phyloP scores from a whole-genome alignment of 208 protist genomes.

The Trypanosoma platydactyli region DNA sequence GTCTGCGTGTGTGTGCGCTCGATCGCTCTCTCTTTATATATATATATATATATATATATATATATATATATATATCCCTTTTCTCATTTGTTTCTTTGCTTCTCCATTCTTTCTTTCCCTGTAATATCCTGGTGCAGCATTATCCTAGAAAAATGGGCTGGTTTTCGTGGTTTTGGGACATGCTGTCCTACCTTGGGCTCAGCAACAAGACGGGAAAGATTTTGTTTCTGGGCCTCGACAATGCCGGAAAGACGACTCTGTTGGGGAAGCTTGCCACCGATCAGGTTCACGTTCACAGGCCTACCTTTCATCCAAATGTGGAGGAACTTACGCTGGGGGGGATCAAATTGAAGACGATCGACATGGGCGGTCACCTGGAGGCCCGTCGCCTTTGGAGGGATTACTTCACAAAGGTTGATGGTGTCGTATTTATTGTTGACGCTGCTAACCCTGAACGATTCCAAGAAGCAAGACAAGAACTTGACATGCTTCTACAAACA shows the following conservation, averaged over 20 bases:
- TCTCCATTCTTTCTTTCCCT: not conserved
- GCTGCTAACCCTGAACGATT: slow-evolving; percentile 96
- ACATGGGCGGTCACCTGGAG: slow-evolving; percentile 98
- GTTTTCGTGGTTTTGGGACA: slow-evolving; percentile 94
- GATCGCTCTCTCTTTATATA: not conserved
- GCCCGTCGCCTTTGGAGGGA: slow-evolving; percentile 98
- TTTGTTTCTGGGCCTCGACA: slow-evolving; percentile 99
- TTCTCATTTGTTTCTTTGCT: not conserved
- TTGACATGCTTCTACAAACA: slow-evolving; percentile 95
- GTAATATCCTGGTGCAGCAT: not conserved
- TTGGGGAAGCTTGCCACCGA: slow-evolving; percentile 94
- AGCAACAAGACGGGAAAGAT: slow-evolving; percentile 94
- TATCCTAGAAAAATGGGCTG: slow-evolving; percentile 49
- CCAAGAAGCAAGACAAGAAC: slow-evolving; percentile 94
- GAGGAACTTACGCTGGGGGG: slow-evolving; percentile 98
- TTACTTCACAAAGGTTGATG: slow-evolving; percentile 99
- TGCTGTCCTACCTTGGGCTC: slow-evolving; percentile 91
- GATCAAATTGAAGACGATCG: slow-evolving; percentile 99
- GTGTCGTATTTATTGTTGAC: slow-evolving; percentile 99
- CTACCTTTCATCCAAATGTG: slow-evolving; percentile 92
- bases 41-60: not conserved
- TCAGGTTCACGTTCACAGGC: slow-evolving; percentile 87
- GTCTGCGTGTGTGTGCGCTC: not conserved
- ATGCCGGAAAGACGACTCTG: slow-evolving; percentile 99
- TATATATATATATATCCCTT: not conserved